A percentile compares a stretch with the other conserved stretches of the same genome.
Evolutionary conservation across 2,329 filamentous ascomycete species (phyloP).

Genomic region (Rhynchosporium secalis): DNA sequence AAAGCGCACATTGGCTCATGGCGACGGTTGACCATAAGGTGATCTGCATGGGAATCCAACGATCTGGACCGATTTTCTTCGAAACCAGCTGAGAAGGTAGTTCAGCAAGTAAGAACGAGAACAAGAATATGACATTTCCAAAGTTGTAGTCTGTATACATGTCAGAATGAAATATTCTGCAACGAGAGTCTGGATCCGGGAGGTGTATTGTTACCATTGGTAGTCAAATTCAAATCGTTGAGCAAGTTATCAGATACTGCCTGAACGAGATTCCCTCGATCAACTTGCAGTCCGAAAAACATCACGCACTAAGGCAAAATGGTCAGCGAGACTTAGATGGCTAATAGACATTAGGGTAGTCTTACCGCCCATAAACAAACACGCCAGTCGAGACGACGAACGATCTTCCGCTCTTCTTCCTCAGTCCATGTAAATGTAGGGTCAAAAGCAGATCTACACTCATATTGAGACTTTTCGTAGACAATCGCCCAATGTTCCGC

Average conservation of each 20-base stretch:
- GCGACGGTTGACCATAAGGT: conserved; percentile 51
- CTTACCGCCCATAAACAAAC: conserved; percentile 33
- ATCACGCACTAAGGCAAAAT: conserved; percentile 48
- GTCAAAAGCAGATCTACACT: conserved; percentile 34
- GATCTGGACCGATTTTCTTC: conserved; percentile 54
- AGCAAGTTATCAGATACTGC: conserved; percentile 63
- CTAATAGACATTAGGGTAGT: background rate
- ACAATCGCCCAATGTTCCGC: conserved; percentile 27
- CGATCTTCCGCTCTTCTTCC: conserved; percentile 33
- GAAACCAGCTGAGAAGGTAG: conserved; percentile 61
- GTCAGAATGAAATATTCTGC: background rate
- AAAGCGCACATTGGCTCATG: conserved; percentile 46
- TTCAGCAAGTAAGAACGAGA: conserved; percentile 57
- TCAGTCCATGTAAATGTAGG: conserved; percentile 32
- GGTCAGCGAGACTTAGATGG: background rate
- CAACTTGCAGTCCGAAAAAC: conserved; percentile 62
- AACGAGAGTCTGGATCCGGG: background rate
- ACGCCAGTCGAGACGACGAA: conserved; percentile 31
- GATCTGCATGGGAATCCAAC: conserved; percentile 54
- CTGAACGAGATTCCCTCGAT: conserved; percentile 58
- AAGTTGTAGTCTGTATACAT: conserved; percentile 41
- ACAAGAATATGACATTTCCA: conserved; percentile 55
- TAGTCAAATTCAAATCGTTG: conserved; percentile 45
- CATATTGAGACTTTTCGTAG: conserved; percentile 35
- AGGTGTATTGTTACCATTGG: conserved; percentile 41